Conservation (phyloP, 2,329 filamentous ascomycete genomes). For the Penicillium sp. region DNA sequence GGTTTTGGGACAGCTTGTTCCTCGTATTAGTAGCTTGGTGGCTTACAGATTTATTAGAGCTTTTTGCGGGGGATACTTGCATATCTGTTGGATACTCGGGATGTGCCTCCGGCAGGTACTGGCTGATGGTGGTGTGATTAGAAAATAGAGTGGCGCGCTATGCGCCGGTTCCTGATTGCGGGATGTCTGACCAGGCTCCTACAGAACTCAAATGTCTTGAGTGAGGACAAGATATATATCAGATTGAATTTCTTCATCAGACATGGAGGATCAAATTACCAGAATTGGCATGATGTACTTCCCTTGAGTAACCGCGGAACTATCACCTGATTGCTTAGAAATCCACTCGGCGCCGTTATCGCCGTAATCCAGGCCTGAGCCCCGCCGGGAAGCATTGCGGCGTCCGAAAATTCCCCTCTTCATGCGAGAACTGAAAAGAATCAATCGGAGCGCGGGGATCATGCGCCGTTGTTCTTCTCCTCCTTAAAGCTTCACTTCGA, state of each 20-base stretch:
- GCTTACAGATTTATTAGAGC: constrained; percentile 1
- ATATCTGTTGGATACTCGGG: background rate
- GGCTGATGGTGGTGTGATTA: background rate
- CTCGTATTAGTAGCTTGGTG: constrained; percentile 8
- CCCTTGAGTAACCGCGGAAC: background rate
- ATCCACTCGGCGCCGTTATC: constrained; percentile 28
- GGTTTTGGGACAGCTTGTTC: background rate
- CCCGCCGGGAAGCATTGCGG: constrained; percentile 25
- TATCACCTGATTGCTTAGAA: constrained; percentile 31
- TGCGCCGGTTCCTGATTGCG: constrained; percentile 11
- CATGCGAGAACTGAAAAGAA: constrained; percentile 31
- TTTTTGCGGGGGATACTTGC: background rate
- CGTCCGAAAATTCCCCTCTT: constrained; percentile 28
- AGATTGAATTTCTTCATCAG: background rate
- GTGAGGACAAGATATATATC: background rate
- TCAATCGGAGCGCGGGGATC: constrained; percentile 21
- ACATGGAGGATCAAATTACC: background rate
- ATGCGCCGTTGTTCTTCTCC: constrained; percentile 20
- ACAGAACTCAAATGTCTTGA: background rate
- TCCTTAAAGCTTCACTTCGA: constrained; percentile 5
- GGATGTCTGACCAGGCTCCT: constrained; percentile 4
- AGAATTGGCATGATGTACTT: background rate
- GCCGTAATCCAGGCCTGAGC: constrained; percentile 20
- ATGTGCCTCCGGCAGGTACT: background rate
- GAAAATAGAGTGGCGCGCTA: constrained; percentile 7